These are phyloP conservation scores for Xylariaceae sp. DNA, from an alignment of 2,329 filamentous ascomycete genomes.

Conservation along the genomic window DNA sequence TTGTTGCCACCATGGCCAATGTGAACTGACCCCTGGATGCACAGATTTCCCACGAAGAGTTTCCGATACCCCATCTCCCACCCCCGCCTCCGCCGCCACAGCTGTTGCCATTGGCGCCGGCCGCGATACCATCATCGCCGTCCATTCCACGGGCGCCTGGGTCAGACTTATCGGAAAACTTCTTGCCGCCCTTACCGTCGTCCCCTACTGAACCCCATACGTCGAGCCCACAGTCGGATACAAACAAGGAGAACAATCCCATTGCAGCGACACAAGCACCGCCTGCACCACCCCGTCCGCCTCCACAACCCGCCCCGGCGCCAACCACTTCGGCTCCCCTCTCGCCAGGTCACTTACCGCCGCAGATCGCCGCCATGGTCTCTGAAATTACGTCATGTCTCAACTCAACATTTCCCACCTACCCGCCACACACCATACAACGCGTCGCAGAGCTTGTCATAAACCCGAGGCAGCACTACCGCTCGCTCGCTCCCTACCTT, in stretches of 20 bases:
- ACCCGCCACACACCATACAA: constrained; percentile 90
- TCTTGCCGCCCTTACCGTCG: constrained; percentile 44
- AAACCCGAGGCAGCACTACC: constrained; percentile 72
- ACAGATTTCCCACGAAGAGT: constrained; percentile 72
- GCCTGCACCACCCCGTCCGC: constrained; percentile 22
- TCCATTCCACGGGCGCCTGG: constrained; percentile 36
- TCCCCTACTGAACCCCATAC: constrained; percentile 39
- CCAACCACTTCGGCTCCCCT: constrained; percentile 23
- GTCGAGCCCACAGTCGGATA: constrained; percentile 48
- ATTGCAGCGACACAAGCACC: constrained; percentile 18
- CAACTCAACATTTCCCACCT: constrained; percentile 60
- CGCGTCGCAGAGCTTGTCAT: constrained; percentile 84
- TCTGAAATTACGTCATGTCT: constrained; percentile 59
- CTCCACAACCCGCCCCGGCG: constrained; percentile 34
- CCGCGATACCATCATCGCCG: constrained; percentile 28
- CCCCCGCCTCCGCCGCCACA: constrained; percentile 32
- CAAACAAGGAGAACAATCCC: constrained; percentile 62
- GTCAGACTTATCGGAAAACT: constrained; percentile 37
- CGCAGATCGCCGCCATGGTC: constrained; percentile 60
- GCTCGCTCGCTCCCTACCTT: constrained; percentile 75
- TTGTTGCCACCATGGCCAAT: not conserved
- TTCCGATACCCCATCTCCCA: constrained; percentile 63
- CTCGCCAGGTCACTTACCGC: constrained; percentile 51
- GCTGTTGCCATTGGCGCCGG: constrained; percentile 11
- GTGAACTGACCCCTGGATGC: constrained; percentile 8